Base-by-base conservation (phyloP, 2,329 filamentous ascomycete genomes). In the Decorospora gaudefroyi region DNA sequence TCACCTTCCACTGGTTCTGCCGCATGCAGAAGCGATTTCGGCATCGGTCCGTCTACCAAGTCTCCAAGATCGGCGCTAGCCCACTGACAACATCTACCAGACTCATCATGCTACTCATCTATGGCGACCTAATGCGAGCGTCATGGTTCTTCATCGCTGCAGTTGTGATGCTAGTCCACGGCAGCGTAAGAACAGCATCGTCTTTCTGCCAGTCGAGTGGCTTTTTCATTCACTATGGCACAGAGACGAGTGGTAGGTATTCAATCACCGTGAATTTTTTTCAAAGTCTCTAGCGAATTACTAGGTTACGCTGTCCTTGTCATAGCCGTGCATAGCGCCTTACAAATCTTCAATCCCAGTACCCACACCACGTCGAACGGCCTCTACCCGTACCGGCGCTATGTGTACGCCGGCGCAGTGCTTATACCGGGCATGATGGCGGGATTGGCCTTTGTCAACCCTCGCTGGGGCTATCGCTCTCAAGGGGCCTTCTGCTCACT, bases 11-110 rank as follows among this genome's bases (percentile, higher is more conserved):
- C 70, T 90, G 85, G 83, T 90, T 91, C 62, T 73, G 81, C 44
- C 78, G 82, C 50, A 90, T 90, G 85, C 78, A 82, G 54, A 79
- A 86, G 60, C 83, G 79, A 51, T 91, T 90, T 66, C 81, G 87
- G 31, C 86, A 90, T 65, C 82, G 85, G 83, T 85, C 72, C 72
- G 80, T 51, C 23, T 19, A 18, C 10, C 6, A 16, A 17, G 18
- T 22, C 25, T 36, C n/a, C 18, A 8, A 23, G 25, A 27, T n/a
- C 15, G 6, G 17, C 5, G 7, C n/a, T n/a, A n/a, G n/a, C n/a
- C n/a, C n/a, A 11, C 12, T 27, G 10, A 41, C 37, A 9, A 17
- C 6, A 8, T 11, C 8, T 1, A 6, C 3, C 17, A 88, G 86
- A 51, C 77, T 92, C 41, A 85, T 92, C 44, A 82, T 91, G 77